These are phyloP conservation scores for Cladophialophora chaetospira DNA, from an alignment of 2,329 filamentous ascomycete genomes.

Conservation along the genomic window DNA sequence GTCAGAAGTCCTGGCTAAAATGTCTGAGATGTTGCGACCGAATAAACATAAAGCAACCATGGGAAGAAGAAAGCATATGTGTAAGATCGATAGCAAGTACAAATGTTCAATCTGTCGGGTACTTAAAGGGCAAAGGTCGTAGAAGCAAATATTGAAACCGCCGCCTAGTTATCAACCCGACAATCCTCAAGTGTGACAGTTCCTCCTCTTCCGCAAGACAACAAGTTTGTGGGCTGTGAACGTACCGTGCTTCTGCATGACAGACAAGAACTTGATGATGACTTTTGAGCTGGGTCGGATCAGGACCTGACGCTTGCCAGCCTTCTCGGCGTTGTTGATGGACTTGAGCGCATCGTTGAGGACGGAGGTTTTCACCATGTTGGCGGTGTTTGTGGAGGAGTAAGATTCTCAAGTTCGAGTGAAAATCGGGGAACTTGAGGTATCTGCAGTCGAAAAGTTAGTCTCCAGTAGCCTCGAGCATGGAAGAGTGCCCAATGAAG, in stretches of 20 bases:
- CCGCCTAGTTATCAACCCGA: constrained; percentile 99
- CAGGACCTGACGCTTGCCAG: constrained; percentile 98
- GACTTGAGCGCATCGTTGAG: constrained; percentile 98
- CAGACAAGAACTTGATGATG: constrained; percentile 98
- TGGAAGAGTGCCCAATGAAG: constrained; percentile 68
- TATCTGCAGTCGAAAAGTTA: constrained; percentile 58
- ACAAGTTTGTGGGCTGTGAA: constrained; percentile 37
- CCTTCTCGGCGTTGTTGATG: constrained; percentile 99
- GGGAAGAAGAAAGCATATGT: constrained; percentile 65
- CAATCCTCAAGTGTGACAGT: constrained; percentile 26
- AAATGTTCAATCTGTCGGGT: constrained; percentile 83
- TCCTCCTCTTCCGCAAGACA: constrained; percentile 24
- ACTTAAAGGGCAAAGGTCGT: constrained; percentile 99
- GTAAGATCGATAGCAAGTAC: constrained; percentile 81
- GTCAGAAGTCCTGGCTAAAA: constrained; percentile 51
- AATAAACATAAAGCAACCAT: constrained; percentile 92
- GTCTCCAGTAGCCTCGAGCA: constrained; percentile 67
- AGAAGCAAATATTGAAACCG: constrained; percentile 68
- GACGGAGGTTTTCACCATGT: constrained; percentile 98
- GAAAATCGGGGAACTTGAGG: constrained; percentile 53
- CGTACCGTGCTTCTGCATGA: constrained; percentile 99
- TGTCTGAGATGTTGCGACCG: constrained; percentile 70
- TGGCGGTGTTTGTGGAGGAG: constrained; percentile 53
- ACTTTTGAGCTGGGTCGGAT: constrained; percentile 99
- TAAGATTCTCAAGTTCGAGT: constrained; percentile 56